Evolutionary conservation across 208 protist species (phyloP), one percentile per base, ranked within the genome.

Genomic region (Leishmania tropica): DNA sequence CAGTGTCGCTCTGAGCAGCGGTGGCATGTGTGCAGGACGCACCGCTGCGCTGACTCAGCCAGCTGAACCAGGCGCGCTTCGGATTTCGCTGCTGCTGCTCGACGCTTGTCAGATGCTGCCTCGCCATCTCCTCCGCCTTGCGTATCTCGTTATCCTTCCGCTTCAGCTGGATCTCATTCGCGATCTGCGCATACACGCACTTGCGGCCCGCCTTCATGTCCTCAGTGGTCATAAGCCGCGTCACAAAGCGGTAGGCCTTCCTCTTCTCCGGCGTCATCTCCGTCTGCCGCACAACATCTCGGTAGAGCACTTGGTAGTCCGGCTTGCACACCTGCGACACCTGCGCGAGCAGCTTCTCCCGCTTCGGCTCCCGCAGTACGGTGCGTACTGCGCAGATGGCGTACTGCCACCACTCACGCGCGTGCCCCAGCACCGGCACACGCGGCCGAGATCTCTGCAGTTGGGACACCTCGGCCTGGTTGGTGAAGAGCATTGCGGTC

Each of bases 321-420:
- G 86, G 80, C 64, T 84, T 77, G 81, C 88, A 95, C 35, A 89
- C 86, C 58, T 92, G 87, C 0, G 92, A 96, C 35, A 97, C 86
- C 76, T 89, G 90, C 45, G 78, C 75, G 17, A 95, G 85, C 68
- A 96, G 76, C 37, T 83, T 73, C 60, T 87, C 85, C n/a, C 84
- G 88, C 24, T 84, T 83, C 65, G 90, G 89, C 47, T 86, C 86
- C 31, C 64, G 79, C 2, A 90, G 62, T 21, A 90, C 83, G 24
- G 87, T 65, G 37, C 79, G 89, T 45, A 96, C 91, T 0, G 88
- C 83, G 4, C 85, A 80, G 58, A 91, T 92, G 2, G 89, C 89
- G 85, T 96, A 98, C 17, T 85, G 79, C 93, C 93, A 97, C 92
- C 95, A 96, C 71, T 81, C 83, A n/a, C 78, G 54, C 21, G 93